Base-by-base conservation (phyloP, 345 rosid genomes). In the Draba incana region DNA sequence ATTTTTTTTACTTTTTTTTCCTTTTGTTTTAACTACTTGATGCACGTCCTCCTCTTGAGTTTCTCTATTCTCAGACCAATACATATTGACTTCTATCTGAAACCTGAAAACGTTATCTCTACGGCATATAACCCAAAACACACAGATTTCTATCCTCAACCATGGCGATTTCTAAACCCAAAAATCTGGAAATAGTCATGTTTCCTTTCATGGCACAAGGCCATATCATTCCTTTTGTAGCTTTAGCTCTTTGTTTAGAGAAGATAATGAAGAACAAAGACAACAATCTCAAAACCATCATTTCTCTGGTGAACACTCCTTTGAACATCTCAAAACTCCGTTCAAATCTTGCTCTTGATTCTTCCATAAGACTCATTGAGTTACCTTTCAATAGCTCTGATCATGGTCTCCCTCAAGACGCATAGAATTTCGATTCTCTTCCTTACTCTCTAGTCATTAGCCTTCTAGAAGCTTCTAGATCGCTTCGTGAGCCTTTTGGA, bases 131-230 rank as follows among this genome's bases (percentile, higher is more conserved):
- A 46, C 7, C 2, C 57, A 55, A 45, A 25, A 20, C 20, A 25
- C 59, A 11, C 61, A 58, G 8, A 16, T 66, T 25, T 10, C 6
- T 44, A 1, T 3, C n/a, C 7, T 38, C 43, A 0, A 31, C 48
- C 13, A 69, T 69, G 74, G 65, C 60, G 10, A 6, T 56, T 3
- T 52, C 16, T 53, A 68, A 69, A 30, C 65, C 52, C 2, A 75
- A 28, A 62, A 68, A 30, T 47, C 39, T 74, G 27, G 74, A 77
- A 52, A 74, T 89, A 10, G 82, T 89, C 23, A 66, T 89, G 74
- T 89, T 89, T 50, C 92, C 96, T 9, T 86, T 89, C 90, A 85
- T 86, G 90, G 96, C 80, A 12, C 92, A 89, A 45, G 96, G 96
- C 66, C 95, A 88, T 64, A 80, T 90, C 31, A 86, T 83, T 62